A percentile compares a stretch with the other conserved stretches of the same genome.
Conservation (phyloP, 2,329 filamentous ascomycete species). For the Botrytis fabae region DNA sequence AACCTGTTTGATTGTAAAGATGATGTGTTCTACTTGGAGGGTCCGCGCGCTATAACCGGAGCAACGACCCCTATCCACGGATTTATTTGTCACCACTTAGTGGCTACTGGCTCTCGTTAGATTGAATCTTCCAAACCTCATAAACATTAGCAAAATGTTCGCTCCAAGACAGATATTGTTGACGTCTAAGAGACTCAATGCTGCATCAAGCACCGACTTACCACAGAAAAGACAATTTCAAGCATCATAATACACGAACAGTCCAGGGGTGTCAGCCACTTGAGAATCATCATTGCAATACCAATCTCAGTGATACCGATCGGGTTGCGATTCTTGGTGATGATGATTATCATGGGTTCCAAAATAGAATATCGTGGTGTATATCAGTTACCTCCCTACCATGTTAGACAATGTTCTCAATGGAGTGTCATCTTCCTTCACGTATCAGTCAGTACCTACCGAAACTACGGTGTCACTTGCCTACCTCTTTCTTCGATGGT, state of each 20-base stretch:
- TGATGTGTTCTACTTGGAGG: not conserved
- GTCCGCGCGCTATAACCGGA: not conserved
- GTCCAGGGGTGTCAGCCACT: too few relatives aligned
- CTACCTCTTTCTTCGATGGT: not conserved
- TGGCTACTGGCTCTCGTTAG: not conserved
- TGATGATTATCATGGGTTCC: too few relatives aligned
- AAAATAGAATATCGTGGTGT: too few relatives aligned
- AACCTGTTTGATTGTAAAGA: not conserved
- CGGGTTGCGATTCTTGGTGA: too few relatives aligned
- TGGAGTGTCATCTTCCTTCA: accelerated
- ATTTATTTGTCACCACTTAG: not conserved
- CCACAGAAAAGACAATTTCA: too few relatives aligned
- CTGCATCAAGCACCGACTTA: not conserved
- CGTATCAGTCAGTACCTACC: not conserved
- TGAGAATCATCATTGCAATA: too few relatives aligned
- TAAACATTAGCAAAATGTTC: not conserved
- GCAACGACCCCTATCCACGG: not conserved
- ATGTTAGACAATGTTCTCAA: accelerated
- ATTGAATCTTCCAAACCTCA: not conserved
- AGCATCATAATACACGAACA: too few relatives aligned
- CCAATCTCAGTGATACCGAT: too few relatives aligned
- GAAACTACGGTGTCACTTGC: not conserved
- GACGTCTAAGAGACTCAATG: not conserved
- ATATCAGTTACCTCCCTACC: not conserved
- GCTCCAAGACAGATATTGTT: accelerated